phyloP scores from a whole-genome alignment of 2,329 filamentous ascomycete genomes.

The Westerdykella ornata region DNA sequence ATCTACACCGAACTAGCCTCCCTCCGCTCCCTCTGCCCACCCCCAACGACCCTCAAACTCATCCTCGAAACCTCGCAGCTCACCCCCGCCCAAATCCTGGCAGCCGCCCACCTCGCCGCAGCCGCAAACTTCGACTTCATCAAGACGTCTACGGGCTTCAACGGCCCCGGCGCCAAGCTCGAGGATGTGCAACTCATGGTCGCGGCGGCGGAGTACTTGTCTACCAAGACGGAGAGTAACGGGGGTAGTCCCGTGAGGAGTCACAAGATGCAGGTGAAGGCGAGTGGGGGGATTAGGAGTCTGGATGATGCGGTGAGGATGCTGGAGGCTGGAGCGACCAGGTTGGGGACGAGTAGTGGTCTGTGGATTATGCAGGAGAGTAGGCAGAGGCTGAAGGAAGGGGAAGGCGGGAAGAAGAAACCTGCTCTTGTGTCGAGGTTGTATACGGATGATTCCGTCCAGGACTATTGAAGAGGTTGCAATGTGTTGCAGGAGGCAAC shows the following conservation, averaged over 20 bases:
- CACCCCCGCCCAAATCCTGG: constrained; percentile 45
- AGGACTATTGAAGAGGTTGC: constrained; percentile 10
- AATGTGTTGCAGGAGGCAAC: background rate
- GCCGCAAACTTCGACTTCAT: constrained; percentile 52
- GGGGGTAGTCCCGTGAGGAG: constrained; percentile 12
- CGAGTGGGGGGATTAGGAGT: constrained; percentile 51
- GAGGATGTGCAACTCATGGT: constrained; percentile 52
- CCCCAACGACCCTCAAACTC: constrained; percentile 45
- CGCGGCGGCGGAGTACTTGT: constrained; percentile 42
- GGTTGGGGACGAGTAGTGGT: constrained; percentile 52
- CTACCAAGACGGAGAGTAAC: constrained; percentile 20
- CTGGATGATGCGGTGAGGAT: constrained; percentile 48
- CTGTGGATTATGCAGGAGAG: constrained; percentile 50
- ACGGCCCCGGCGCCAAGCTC: constrained; percentile 48
- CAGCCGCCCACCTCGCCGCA: constrained; percentile 47
- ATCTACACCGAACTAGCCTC: constrained; percentile 50
- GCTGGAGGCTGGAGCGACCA: constrained; percentile 51
- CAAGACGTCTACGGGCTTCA: constrained; percentile 56
- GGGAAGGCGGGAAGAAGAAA: constrained; percentile 9
- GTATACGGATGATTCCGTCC: constrained; percentile 33
- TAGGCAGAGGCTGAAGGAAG: constrained; percentile 16
- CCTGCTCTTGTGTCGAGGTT: constrained; percentile 24
- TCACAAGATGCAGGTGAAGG: constrained; percentile 49
- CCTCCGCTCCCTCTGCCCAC: constrained; percentile 45
- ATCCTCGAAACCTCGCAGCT: constrained; percentile 55